A percentile compares a stretch with the other conserved stretches of the same genome.
phyloP scores from a whole-genome alignment of 2,329 filamentous ascomycete genomes.

The Pyrenophora seminiperda region DNA sequence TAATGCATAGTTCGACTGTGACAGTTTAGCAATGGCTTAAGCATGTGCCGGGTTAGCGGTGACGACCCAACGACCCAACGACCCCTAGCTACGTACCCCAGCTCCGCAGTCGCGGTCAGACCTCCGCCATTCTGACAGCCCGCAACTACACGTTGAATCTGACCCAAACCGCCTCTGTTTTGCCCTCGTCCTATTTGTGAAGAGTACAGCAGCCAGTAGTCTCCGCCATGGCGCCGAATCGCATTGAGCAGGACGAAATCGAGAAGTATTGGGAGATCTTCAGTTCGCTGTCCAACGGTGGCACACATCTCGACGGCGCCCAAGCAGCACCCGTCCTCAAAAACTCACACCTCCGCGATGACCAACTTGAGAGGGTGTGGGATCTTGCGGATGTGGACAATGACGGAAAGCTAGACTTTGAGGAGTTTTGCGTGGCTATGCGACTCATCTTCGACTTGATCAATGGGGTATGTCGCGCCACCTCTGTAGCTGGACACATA shows the following conservation, averaged over 20 bases:
- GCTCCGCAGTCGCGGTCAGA: conserved; percentile 11
- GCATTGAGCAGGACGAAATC: conserved; percentile 74
- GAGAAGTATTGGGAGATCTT: conserved; percentile 84
- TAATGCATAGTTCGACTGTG: too few species aligned
- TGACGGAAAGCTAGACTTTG: conserved; percentile 96
- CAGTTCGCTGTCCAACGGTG: conserved; percentile 67
- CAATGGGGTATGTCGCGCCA: conserved; percentile 71
- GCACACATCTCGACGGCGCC: conserved; percentile 68
- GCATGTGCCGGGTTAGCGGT: not conserved
- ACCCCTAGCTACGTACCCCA: conserved; percentile 10
- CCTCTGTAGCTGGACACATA: too few species aligned
- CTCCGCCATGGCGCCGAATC: conserved; percentile 51
- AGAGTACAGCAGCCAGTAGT: not conserved
- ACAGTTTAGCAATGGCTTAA: too few species aligned
- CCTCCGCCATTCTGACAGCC: conserved; percentile 23
- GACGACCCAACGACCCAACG: not conserved
- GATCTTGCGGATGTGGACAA: conserved; percentile 96
- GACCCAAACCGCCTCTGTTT: conserved; percentile 1
- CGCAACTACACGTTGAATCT: conserved; percentile 6
- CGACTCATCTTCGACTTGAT: conserved; percentile 95
- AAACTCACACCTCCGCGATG: conserved; percentile 73
- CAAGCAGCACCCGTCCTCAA: conserved; percentile 74
- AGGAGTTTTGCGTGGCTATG: conserved; percentile 99
- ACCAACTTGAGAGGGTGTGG: conserved; percentile 96
- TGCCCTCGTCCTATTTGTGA: not conserved